phyloP scores from a whole-genome alignment of 257 asterid species.

The Mitragyna speciosa region DNA sequence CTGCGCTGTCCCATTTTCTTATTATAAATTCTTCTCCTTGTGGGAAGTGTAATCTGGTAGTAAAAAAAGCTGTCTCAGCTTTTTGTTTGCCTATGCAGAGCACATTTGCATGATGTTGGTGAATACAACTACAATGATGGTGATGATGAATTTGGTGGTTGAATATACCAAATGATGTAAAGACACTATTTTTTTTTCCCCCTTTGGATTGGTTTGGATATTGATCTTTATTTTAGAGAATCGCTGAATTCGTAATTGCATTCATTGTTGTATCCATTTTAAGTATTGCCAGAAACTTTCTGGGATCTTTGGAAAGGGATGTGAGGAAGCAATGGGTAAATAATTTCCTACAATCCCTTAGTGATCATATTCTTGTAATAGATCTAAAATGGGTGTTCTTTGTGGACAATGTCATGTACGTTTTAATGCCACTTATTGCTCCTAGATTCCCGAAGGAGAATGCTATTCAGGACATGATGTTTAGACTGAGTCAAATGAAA shows the following conservation, averaged over 20 bases:
- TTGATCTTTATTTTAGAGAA: not conserved
- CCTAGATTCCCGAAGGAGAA: not conserved
- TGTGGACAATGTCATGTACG: not conserved
- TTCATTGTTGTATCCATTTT: not conserved
- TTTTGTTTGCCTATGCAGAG: constrained; percentile 49
- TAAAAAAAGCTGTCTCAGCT: not conserved
- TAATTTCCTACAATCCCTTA: not conserved
- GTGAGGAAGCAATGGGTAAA: not conserved
- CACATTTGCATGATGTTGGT: constrained; percentile 52
- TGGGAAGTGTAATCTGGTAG: not conserved
- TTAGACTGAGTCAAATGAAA: not conserved
- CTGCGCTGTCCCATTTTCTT: not conserved
- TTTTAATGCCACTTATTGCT: not conserved
- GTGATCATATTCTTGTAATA: not conserved
- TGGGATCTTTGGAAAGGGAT: not conserved
- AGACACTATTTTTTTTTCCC: not conserved
- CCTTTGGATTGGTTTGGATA: not conserved
- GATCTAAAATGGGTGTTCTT: not conserved
- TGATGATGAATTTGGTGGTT: constrained; percentile 24
- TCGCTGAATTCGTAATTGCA: not conserved
- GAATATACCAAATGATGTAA: constrained; percentile 1
- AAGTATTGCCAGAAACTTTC: not conserved
- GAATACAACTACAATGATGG: constrained; percentile 28
- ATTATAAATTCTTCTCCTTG: not conserved
- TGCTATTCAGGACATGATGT: not conserved